Conservation (phyloP, 495 filamentous ascomycete genomes). For the Aspergillus saccharolyticus region DNA sequence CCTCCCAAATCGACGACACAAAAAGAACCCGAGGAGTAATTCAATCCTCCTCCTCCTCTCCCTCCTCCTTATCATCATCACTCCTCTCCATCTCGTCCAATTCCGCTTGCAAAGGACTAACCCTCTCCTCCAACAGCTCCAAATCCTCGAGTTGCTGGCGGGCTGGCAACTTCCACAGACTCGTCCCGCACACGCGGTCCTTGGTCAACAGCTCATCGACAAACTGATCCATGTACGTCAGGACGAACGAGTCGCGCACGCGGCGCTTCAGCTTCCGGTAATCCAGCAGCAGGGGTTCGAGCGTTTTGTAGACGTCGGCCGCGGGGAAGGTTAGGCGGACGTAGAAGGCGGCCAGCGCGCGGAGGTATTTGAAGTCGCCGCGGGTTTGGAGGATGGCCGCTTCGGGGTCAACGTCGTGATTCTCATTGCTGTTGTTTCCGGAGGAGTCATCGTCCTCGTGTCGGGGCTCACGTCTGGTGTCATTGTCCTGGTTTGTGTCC, state of each 20-base stretch:
- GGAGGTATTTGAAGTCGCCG: slow-evolving; percentile 83
- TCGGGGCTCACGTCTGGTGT: too few species aligned
- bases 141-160: slow-evolving; percentile 83
- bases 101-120: slow-evolving; percentile 76
- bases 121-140: slow-evolving; percentile 77
- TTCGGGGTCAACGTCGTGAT: slow-evolving; percentile 16
- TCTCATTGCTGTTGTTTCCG: slow-evolving; percentile 1
- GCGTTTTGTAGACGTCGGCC: slow-evolving; percentile 68
- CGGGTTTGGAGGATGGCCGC: slow-evolving; percentile 42
- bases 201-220: slow-evolving; percentile 87
- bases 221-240: slow-evolving; percentile 90
- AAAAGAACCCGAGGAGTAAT: background rate
- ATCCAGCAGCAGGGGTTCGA: slow-evolving; percentile 84
- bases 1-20: background rate
- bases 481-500: slow-evolving; percentile 31
- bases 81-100: slow-evolving; percentile 75
- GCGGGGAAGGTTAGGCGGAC: slow-evolving; percentile 82
- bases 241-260: slow-evolving; percentile 59
- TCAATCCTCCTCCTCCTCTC: slow-evolving; percentile 34
- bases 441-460: slow-evolving; percentile 14
- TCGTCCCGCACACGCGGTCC: slow-evolving; percentile 86
- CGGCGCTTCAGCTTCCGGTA: slow-evolving; percentile 74
- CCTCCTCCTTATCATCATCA: slow-evolving; percentile 45
- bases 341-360: slow-evolving; percentile 86
- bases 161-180: slow-evolving; percentile 83